Base-by-base conservation (phyloP, 208 protist species). In the Trypanosoma grayi region DNA sequence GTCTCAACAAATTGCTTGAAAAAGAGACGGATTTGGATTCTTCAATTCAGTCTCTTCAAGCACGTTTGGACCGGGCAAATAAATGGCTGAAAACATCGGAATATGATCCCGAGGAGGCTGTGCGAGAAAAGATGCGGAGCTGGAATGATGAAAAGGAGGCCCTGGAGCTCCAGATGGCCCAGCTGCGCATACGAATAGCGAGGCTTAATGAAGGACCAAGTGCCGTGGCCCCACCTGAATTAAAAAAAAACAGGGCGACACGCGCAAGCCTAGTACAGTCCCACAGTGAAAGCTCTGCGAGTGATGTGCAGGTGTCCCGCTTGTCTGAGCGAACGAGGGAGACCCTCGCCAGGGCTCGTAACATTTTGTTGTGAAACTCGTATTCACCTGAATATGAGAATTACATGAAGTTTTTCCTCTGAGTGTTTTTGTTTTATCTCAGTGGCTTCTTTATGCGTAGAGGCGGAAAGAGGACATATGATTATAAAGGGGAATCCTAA, bases 31-130 rank as follows among this genome's bases (percentile, higher is more conserved):
- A 50, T 25, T 27, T 65, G 3, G 22, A 56, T 47, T 57, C 25
- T 25, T 65, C 60, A 39, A 65, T 65, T 41, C 31, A 47, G n/a
- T 24, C 18, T 31, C 30, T 65, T 48, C 60, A 57, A 47, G 31
- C 46, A 14, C 46, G 47, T 20, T 48, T 65, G 11, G n/a, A 47
- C 14, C 22, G 20, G 20, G 60, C 47, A 39, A 30, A 65, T 18
- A 11, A 47, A 9, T 47, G 24, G 27, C 31, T 65, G n/a, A 50
- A 65, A 24, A 14, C 39, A 33, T 50, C 25, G 31, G 27, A 57
- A 39, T 58, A 22, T 36, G 14, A 27, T 27, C 39, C 24, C 20
- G 40, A 14, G 22, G n/a, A 31, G 14, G 20, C 48, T 37, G 22
- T 48, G 13, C 13, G 57, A 37, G 47, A 65, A 40, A 65, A 56